These are phyloP conservation scores for Amanita jacksonii DNA, from an alignment of 768 basidiomycete genomes.

Conservation along the genomic window DNA sequence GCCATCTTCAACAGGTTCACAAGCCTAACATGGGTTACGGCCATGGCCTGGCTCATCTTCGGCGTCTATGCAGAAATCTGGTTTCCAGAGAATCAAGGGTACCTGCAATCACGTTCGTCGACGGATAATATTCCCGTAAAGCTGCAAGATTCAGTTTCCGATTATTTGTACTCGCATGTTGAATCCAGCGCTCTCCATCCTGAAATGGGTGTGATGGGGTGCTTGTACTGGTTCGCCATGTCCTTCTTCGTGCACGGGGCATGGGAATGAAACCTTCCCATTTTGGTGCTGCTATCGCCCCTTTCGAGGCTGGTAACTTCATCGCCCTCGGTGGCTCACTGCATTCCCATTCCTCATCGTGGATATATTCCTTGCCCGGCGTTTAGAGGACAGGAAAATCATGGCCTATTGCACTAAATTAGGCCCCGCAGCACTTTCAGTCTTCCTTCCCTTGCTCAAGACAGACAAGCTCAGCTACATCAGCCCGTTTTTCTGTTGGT, in stretches of 20 bases:
- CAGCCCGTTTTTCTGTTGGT: slow-evolving; percentile 41
- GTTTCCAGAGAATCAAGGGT: slow-evolving; percentile 17
- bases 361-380: slow-evolving; percentile 47
- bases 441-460: slow-evolving; percentile 37
- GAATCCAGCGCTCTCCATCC: background rate
- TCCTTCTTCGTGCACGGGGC: slow-evolving; percentile 63
- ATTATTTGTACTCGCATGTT: background rate
- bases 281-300: slow-evolving; percentile 40
- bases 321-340: slow-evolving; percentile 57
- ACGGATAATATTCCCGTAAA: slow-evolving; percentile 24
- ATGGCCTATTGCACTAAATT: slow-evolving; percentile 43
- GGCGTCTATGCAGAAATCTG: slow-evolving; percentile 28
- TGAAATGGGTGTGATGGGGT: slow-evolving; percentile 39
- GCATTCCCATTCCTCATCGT: slow-evolving; percentile 59
- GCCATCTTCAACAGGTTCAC: slow-evolving; percentile 62
- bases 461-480: slow-evolving; percentile 34
- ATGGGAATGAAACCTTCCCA: slow-evolving; percentile 62
- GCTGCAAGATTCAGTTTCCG: no score
- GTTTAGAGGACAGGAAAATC: slow-evolving; percentile 50
- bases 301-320: slow-evolving; percentile 59
- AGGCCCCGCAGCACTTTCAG: slow-evolving; percentile 42
- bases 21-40: slow-evolving; percentile 60
- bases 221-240: slow-evolving; percentile 65
- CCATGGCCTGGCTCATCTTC: slow-evolving; percentile 41
- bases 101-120: slow-evolving; percentile 11